A percentile compares a stretch with the other conserved stretches of the same genome.
Evolutionary conservation across 345 rosid genomes (phyloP).

Genomic region (Cardamine resedifolia): DNA sequence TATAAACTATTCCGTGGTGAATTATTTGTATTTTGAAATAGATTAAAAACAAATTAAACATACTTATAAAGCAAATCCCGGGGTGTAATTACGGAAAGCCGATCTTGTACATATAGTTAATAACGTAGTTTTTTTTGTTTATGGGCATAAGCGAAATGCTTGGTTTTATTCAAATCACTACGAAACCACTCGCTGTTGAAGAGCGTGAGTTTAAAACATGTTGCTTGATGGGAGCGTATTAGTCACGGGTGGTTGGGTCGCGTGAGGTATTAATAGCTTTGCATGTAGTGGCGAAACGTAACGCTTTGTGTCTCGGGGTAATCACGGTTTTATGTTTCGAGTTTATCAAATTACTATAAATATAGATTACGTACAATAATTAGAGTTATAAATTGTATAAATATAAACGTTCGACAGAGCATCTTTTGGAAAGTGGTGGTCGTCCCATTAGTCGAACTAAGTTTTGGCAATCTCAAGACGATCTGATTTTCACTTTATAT

Average conservation of each 20-base stretch:
- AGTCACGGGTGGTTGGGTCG: conserved; percentile 30
- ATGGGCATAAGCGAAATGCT: conserved; percentile 35
- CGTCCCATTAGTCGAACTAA: conserved; percentile 63
- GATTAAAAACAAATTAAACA: not conserved
- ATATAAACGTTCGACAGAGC: conserved; percentile 52
- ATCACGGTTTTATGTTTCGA: conserved; percentile 35
- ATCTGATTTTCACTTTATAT: conserved; percentile 52
- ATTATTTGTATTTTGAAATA: not conserved
- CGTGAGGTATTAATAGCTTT: conserved; percentile 27
- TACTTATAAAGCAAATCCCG: conserved; percentile 46
- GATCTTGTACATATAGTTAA: no score
- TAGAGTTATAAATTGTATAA: conserved; percentile 20
- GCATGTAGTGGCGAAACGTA: conserved; percentile 44
- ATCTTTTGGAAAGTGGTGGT: conserved; percentile 94
- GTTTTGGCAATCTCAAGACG: conserved; percentile 71
- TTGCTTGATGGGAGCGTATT: conserved; percentile 16
- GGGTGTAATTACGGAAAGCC: no score
- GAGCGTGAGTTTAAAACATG: not conserved
- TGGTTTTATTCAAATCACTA: conserved; percentile 1
- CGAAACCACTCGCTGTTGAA: not conserved
- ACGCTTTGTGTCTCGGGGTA: conserved; percentile 49
- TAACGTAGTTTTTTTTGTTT: no score
- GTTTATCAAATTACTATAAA: conserved; percentile 34
- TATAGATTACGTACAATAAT: conserved; percentile 27
- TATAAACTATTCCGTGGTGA: not conserved